Evolutionary conservation across 331 rosid species (phyloP).

Genomic region (Phaseolus coccineus): DNA sequence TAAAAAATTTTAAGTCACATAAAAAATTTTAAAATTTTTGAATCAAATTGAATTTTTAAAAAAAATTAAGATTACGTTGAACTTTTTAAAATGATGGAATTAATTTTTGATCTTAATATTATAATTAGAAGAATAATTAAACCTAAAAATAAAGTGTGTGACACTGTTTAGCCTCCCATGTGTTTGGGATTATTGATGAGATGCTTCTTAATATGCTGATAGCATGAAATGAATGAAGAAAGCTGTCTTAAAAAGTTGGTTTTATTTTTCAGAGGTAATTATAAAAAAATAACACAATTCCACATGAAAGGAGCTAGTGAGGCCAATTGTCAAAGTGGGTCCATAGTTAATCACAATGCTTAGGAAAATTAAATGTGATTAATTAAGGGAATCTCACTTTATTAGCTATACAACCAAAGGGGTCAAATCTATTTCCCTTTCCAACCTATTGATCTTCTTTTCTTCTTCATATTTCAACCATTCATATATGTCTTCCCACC

Average conservation of each 20-base stretch:
- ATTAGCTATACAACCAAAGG: neutral
- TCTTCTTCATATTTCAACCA: constrained; percentile 24
- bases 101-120: too few species aligned
- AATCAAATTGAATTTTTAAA: too few species aligned
- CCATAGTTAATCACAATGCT: constrained; percentile 6
- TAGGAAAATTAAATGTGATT: neutral
- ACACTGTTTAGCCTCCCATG: neutral
- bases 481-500: constrained; percentile 6
- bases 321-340: constrained; percentile 54
- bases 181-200: neutral
- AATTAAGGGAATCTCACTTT: constrained; percentile 21
- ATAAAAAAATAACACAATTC: neutral
- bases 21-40: too few species aligned
- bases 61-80: too few species aligned
- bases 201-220: neutral
- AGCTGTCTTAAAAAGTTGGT: neutral
- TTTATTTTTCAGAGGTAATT: neutral
- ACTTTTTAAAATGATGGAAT: too few species aligned
- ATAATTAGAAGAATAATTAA: too few species aligned
- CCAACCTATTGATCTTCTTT: constrained; percentile 9
- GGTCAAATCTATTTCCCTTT: constrained; percentile 33
- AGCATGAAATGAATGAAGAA: neutral
- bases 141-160: too few species aligned
- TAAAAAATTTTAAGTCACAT: too few species aligned
- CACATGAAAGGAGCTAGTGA: neutral